These are phyloP conservation scores for Candida pseudoviswanathii DNA, from an alignment of 1,139 yeast species.

Conservation along the genomic window DNA sequence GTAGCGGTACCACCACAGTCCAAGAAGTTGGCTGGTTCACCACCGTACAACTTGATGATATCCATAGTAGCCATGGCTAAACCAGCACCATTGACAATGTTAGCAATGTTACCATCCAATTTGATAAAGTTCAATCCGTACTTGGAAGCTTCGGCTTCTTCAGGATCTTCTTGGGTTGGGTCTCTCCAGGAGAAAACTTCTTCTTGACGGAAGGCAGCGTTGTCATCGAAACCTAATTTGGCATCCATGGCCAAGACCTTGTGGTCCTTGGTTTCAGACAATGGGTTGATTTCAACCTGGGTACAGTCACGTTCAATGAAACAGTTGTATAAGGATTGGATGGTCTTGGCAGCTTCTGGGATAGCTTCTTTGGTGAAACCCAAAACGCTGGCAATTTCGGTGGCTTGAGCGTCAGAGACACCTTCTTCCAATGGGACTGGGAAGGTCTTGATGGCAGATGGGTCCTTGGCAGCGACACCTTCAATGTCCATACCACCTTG, in stretches of 20 bases:
- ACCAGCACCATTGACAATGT: constrained; percentile 99
- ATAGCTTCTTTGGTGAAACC: constrained; percentile 82
- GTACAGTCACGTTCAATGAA: constrained; percentile 93
- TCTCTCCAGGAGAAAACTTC: constrained; percentile 98
- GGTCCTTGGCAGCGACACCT: constrained; percentile 93
- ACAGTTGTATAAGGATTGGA: constrained; percentile 84
- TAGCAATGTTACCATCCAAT: constrained; percentile 97
- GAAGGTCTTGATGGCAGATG: constrained; percentile 90
- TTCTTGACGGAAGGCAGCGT: constrained; percentile 91
- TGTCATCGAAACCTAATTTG: constrained; percentile 96
- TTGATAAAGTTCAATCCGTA: constrained; percentile 94
- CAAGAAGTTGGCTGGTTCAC: constrained; percentile 98
- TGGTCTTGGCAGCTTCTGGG: constrained; percentile 85
- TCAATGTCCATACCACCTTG: constrained; percentile 99
- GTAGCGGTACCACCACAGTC: constrained; percentile 99
- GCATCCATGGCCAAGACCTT: constrained; percentile 98
- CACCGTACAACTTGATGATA: constrained; percentile 96
- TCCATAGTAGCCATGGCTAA: constrained; percentile 99
- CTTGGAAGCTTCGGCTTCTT: constrained; percentile 89
- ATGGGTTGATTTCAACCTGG: constrained; percentile 98
- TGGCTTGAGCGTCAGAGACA: constrained; percentile 77
- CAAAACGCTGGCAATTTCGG: constrained; percentile 72
- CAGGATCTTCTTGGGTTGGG: constrained; percentile 95
- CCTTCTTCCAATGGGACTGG: constrained; percentile 77
- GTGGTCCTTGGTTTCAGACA: constrained; percentile 89